Conservation (phyloP, 768 basidiomycete genomes). For the Neoboletus subvelutipes region DNA sequence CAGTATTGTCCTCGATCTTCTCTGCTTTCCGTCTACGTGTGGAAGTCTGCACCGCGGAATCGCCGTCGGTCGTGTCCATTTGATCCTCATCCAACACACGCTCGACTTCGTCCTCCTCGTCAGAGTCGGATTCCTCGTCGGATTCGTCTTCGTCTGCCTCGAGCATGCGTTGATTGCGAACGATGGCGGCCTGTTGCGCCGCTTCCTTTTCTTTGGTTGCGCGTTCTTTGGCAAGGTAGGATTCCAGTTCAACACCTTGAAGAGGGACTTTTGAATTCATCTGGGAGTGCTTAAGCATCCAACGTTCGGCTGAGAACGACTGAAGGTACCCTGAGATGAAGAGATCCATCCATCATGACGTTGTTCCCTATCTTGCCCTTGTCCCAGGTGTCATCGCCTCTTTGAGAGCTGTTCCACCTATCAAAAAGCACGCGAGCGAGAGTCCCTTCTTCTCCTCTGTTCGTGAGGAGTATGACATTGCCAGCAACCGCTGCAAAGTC, state of each 20-base stretch:
- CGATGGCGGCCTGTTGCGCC: conserved; percentile 80
- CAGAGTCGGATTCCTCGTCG: conserved; percentile 65
- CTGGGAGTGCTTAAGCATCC: conserved; percentile 36
- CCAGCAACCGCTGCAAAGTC: conserved; percentile 81
- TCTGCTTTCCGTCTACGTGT: conserved; percentile 44
- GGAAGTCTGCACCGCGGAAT: conserved; percentile 20
- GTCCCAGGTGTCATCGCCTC: conserved; percentile 83
- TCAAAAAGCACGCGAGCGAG: conserved; percentile 78
- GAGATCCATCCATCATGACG: conserved; percentile 72
- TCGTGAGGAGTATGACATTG: conserved; percentile 86
- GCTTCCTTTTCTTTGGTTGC: conserved; percentile 79
- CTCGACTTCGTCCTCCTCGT: conserved; percentile 59
- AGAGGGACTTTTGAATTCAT: conserved; percentile 89
- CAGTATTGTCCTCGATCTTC: conserved; percentile 51
- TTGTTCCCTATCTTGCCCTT: conserved; percentile 86
- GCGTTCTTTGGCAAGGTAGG: conserved; percentile 72
- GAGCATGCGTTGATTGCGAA: conserved; percentile 81
- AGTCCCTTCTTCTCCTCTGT: conserved; percentile 75
- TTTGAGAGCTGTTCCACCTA: conserved; percentile 81
- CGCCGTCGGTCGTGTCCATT: conserved; percentile 45
- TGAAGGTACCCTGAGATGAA: conserved; percentile 61
- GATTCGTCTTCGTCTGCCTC: conserved; percentile 93
- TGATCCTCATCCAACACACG: conserved; percentile 51
- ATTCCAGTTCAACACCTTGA: conserved; percentile 85
- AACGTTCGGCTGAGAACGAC: neutral